Percentiles rank a stretch among this genome's conserved stretches.
phyloP scores from a whole-genome alignment of 2,329 filamentous ascomycete species.

The Epichloe scottii region DNA sequence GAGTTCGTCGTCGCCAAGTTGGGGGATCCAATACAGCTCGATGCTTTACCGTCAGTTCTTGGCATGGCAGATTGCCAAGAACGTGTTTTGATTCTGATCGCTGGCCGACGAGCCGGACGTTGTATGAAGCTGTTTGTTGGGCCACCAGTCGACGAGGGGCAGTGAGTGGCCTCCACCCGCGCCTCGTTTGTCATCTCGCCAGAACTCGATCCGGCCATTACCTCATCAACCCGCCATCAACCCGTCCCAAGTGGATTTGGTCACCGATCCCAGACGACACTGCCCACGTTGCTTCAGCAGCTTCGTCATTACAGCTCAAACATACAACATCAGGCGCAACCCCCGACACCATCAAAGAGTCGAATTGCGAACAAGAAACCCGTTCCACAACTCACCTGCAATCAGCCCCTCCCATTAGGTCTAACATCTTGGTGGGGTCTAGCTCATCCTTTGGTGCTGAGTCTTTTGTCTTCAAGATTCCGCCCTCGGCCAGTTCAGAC shows the following conservation, averaged over 20 bases:
- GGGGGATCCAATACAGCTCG: too few species aligned
- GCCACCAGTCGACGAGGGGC: too few species aligned
- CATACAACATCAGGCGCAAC: not conserved
- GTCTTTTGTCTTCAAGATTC: conserved; percentile 23
- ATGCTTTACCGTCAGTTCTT: too few species aligned
- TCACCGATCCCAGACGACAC: not conserved
- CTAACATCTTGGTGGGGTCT: conserved; percentile 15
- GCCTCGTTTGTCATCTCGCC: conserved; percentile 5
- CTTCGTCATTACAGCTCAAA: not conserved
- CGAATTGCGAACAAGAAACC: not conserved
- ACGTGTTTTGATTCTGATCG: too few species aligned
- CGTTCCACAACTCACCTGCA: not conserved
- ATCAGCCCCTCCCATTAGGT: not conserved
- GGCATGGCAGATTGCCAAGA: too few species aligned
- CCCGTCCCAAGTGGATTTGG: not conserved
- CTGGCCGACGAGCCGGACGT: too few species aligned
- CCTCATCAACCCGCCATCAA: conserved; percentile 8
- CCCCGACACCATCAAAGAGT: not conserved
- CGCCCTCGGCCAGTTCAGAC: conserved; percentile 21
- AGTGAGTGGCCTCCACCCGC: not conserved
- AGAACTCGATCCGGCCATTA: conserved; percentile 1
- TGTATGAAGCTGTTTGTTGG: not conserved
- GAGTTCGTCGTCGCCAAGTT: not conserved
- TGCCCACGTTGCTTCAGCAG: not conserved
- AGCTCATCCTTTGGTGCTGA: conserved; percentile 24